phyloP scores from a whole-genome alignment of 2,329 filamentous ascomycete genomes.

The Penicillium olsonii region DNA sequence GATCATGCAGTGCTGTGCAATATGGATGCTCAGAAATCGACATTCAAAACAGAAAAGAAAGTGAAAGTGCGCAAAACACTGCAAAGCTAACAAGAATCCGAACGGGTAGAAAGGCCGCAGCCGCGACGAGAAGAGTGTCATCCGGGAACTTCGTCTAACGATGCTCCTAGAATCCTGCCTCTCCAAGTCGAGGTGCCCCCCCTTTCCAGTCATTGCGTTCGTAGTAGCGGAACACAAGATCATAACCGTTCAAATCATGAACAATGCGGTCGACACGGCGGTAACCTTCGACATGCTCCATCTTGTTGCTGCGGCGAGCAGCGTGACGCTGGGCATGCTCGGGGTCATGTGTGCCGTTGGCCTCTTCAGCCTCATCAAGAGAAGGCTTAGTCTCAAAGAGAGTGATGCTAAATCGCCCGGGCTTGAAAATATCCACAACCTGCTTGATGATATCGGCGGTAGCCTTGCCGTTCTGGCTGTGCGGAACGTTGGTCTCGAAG shows the following conservation, averaged over 20 bases:
- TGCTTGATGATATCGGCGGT: slow-evolving; percentile 90
- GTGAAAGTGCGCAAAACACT: slow-evolving; percentile 2
- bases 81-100: slow-evolving; percentile 4
- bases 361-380: slow-evolving; percentile 38
- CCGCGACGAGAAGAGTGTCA: slow-evolving; percentile 5
- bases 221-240: slow-evolving; percentile 94
- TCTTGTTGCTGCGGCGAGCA: slow-evolving; percentile 51
- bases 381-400: slow-evolving; percentile 84
- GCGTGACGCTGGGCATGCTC: slow-evolving; percentile 47
- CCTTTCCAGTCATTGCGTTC: slow-evolving; percentile 82
- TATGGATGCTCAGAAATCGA: slow-evolving; percentile 19
- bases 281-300: slow-evolving; percentile 84
- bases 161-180: slow-evolving; percentile 37
- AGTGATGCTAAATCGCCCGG: slow-evolving; percentile 95
- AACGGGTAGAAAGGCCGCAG: slow-evolving; percentile 17
- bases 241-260: slow-evolving; percentile 95
- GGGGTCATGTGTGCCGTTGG: slow-evolving; percentile 34
- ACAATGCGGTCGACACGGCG: slow-evolving; percentile 90
- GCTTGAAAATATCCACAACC: slow-evolving; percentile 93
- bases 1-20: slow-evolving; percentile 24
- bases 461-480: slow-evolving; percentile 80
- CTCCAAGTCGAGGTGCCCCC: slow-evolving; percentile 63
- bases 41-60: slow-evolving; percentile 3
- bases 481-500: slow-evolving; percentile 97
- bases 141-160: not conserved